These are phyloP conservation scores for Syzygium oleosum DNA, from an alignment of 345 rosid genomes.

Conservation along the genomic window DNA sequence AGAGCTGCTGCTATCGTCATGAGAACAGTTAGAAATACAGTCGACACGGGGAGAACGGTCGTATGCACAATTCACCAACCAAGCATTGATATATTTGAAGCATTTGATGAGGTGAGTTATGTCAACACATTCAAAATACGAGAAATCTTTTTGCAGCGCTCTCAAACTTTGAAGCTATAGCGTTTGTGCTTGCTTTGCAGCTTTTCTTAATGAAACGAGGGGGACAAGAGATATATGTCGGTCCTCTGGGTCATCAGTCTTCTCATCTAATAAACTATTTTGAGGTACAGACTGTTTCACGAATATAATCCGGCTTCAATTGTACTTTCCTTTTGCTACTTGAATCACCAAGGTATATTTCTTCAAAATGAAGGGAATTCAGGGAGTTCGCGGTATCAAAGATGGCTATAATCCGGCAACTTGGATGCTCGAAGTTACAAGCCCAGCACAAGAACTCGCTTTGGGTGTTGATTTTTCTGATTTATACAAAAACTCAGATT, in stretches of 20 bases:
- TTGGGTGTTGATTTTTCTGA: conserved; percentile 32
- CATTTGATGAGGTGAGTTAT: conserved; percentile 75
- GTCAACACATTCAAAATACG: neutral
- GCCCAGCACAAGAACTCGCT: conserved; percentile 24
- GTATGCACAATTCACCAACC: conserved; percentile 97
- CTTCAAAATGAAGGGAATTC: conserved; percentile 12
- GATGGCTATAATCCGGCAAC: conserved; percentile 53
- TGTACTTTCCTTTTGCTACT: neutral
- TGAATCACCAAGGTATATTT: neutral
- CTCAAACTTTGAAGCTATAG: neutral
- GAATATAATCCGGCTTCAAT: neutral
- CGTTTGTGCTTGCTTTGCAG: conserved; percentile 8
- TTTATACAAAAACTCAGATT: conserved; percentile 27
- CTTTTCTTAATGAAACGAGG: conserved; percentile 37
- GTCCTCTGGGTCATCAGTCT: conserved; percentile 41
- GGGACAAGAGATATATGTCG: conserved; percentile 44
- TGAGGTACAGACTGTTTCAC: conserved; percentile 16
- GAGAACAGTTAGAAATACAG: conserved; percentile 89
- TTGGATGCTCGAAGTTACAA: conserved; percentile 52
- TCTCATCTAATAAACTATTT: conserved; percentile 29
- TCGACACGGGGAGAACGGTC: conserved; percentile 87
- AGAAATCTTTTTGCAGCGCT: neutral
- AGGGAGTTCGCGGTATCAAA: conserved; percentile 28
- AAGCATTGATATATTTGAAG: conserved; percentile 86
- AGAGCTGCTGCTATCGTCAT: conserved; percentile 93